Evolutionary conservation across 2,329 filamentous ascomycete species (phyloP).

Genomic region (Neopestalotiopsis clavispora): DNA sequence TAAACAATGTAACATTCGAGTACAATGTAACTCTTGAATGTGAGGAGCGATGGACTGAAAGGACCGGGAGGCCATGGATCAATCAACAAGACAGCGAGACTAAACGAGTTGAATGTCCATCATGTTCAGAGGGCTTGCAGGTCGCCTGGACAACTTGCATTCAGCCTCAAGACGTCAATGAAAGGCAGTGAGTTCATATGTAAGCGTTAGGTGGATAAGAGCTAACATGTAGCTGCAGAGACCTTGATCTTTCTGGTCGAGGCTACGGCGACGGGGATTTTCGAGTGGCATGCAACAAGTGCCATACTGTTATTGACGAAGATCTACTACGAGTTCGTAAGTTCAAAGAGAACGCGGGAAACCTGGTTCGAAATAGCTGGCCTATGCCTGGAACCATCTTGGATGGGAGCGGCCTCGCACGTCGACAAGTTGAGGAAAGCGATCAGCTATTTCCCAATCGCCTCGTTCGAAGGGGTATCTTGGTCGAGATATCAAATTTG

Average conservation of each 20-base stretch:
- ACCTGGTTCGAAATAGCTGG: constrained; percentile 45
- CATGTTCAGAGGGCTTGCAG: constrained; percentile 45
- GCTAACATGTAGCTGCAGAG: too few relatives aligned
- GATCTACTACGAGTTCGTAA: constrained; percentile 62
- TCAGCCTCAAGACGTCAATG: constrained; percentile 36
- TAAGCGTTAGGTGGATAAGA: too few relatives aligned
- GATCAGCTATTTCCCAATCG: constrained; percentile 58
- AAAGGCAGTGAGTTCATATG: constrained; percentile 24
- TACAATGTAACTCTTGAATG: constrained; percentile 52
- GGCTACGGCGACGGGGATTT: constrained; percentile 66
- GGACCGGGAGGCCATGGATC: constrained; percentile 59
- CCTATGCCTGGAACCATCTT: constrained; percentile 72
- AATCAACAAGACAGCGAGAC: constrained; percentile 53
- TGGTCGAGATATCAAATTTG: constrained; percentile 12
- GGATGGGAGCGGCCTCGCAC: constrained; percentile 48
- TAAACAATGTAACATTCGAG: constrained; percentile 56
- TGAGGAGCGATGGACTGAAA: constrained; percentile 47
- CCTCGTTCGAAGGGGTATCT: constrained; percentile 32
- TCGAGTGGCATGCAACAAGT: constrained; percentile 50
- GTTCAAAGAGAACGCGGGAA: constrained; percentile 58
- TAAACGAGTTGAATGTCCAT: constrained; percentile 53
- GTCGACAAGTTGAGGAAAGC: constrained; percentile 28
- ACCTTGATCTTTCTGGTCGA: constrained; percentile 41
- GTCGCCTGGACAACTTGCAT: constrained; percentile 64
- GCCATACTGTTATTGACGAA: constrained; percentile 54